phyloP scores from a whole-genome alignment of 495 filamentous ascomycete genomes.

The Acidomyces sp. region DNA sequence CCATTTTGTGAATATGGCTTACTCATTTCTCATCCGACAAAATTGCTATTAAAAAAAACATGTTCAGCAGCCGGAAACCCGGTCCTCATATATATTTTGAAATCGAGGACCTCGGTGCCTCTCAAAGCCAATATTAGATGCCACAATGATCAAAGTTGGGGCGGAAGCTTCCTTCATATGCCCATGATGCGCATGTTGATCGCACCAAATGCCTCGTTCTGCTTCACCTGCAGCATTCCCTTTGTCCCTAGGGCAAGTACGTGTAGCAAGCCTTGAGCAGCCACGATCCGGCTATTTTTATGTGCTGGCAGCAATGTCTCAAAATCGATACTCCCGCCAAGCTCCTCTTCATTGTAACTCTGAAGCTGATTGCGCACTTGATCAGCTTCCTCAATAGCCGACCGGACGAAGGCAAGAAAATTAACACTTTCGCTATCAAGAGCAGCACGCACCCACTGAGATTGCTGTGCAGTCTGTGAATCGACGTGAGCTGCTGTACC shows the following conservation, averaged over 20 bases:
- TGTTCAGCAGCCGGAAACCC: too few species aligned
- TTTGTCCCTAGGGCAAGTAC: conserved; percentile 57
- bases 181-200: conserved; percentile 21
- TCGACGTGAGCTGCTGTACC: conserved; percentile 35
- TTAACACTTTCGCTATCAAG: conserved; percentile 46
- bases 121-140: too few species aligned
- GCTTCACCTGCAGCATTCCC: conserved; percentile 41
- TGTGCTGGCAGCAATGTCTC: conserved; percentile 44
- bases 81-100: too few species aligned
- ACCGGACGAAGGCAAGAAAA: conserved; percentile 47
- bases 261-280: conserved; percentile 63
- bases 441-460: conserved; percentile 34
- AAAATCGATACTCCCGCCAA: conserved; percentile 38
- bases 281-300: conserved; percentile 43
- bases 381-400: conserved; percentile 28
- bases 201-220: conserved; percentile 36
- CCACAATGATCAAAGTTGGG: too few species aligned
- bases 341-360: conserved; percentile 26
- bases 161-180: conserved; percentile 3
- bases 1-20: too few species aligned
- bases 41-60: too few species aligned
- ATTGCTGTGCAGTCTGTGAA: conserved; percentile 32
- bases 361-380: conserved; percentile 15
- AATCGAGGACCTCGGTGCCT: too few species aligned
- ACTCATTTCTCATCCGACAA: too few species aligned